phyloP scores from a whole-genome alignment of 1,284 basidiomycete genomes.

The Apiotrichum siamense region DNA sequence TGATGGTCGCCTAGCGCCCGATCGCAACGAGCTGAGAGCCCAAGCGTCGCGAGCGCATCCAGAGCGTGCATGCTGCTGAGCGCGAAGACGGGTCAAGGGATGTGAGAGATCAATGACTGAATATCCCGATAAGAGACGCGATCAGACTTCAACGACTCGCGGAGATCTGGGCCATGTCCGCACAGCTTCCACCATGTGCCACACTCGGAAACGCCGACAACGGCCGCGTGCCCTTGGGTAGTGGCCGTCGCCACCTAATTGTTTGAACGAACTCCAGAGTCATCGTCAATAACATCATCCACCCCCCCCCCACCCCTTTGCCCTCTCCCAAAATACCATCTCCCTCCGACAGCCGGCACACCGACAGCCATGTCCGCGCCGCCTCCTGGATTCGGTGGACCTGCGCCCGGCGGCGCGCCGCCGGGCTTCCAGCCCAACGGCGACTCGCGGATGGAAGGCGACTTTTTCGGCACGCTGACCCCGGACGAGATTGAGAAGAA shows the following conservation, averaged over 20 bases:
- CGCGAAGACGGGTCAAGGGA: too few relatives aligned
- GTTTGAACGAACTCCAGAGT: not conserved
- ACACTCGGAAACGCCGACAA: not conserved
- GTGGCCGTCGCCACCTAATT: not conserved
- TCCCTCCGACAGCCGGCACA: not conserved
- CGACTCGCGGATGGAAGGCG: slow-evolving; percentile 37
- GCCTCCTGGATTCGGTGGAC: slow-evolving; percentile 42
- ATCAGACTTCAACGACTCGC: too few relatives aligned
- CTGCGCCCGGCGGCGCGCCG: slow-evolving; percentile 6
- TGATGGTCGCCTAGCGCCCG: too few relatives aligned
- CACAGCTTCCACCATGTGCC: too few relatives aligned
- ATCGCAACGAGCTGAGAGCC: too few relatives aligned
- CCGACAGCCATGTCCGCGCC: slow-evolving; percentile 40
- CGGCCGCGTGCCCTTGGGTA: not conserved
- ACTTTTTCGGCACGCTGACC: slow-evolving; percentile 43
- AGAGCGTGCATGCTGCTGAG: too few relatives aligned
- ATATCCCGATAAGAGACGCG: too few relatives aligned
- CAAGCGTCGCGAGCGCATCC: too few relatives aligned
- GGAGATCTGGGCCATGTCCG: too few relatives aligned
- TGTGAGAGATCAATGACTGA: too few relatives aligned
- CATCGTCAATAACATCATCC: not conserved
- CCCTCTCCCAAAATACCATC: too few relatives aligned
- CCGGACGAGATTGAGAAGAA: slow-evolving; percentile 48
- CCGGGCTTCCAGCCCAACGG: slow-evolving; percentile 33
- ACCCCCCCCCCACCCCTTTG: not conserved